phyloP scores from a whole-genome alignment of 352 stramenopile genomes.

The Pythium apleroticum region DNA sequence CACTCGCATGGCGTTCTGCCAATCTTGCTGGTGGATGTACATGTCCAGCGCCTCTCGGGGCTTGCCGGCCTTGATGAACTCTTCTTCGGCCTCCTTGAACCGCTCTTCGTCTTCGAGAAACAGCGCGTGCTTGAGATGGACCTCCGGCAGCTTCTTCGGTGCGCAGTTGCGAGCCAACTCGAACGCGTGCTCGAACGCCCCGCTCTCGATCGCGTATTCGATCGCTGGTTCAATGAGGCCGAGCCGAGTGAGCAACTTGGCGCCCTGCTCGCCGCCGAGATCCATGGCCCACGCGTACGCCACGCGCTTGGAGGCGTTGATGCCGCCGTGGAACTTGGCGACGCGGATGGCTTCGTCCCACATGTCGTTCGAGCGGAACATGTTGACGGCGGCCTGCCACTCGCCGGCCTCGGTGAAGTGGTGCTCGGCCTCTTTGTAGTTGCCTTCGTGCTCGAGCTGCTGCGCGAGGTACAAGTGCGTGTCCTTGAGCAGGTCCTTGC shows the following conservation, averaged over 20 bases:
- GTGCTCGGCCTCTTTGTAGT: slow-evolving; percentile 92
- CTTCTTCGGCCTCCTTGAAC: slow-evolving; percentile 91
- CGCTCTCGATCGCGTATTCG: slow-evolving; percentile 92
- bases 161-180: slow-evolving; percentile 85
- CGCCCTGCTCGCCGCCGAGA: slow-evolving; percentile 86
- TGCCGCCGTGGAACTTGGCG: slow-evolving; percentile 91
- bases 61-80: slow-evolving; percentile 93
- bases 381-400: slow-evolving; percentile 93
- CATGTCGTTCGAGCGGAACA: slow-evolving; percentile 94
- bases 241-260: slow-evolving; percentile 90
- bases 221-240: slow-evolving; percentile 93
- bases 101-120: slow-evolving; percentile 93
- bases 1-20: slow-evolving; percentile 90
- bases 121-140: slow-evolving; percentile 93
- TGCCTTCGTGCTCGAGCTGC: slow-evolving; percentile 92
- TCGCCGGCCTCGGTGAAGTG: slow-evolving; percentile 91
- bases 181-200: slow-evolving; percentile 92
- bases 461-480: slow-evolving; percentile 92
- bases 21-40: slow-evolving; percentile 95
- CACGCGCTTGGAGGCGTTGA: slow-evolving; percentile 92
- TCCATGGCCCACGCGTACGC: slow-evolving; percentile 93
- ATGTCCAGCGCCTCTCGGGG: slow-evolving; percentile 94
- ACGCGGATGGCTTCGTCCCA: slow-evolving; percentile 95
- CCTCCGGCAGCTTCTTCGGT: slow-evolving; percentile 88
- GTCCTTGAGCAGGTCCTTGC: slow-evolving; percentile 92